Percentiles rank a stretch among this genome's conserved stretches.
Evolutionary conservation across 306 rosid species (phyloP).

Genomic region (Gleditsia sinensis): DNA sequence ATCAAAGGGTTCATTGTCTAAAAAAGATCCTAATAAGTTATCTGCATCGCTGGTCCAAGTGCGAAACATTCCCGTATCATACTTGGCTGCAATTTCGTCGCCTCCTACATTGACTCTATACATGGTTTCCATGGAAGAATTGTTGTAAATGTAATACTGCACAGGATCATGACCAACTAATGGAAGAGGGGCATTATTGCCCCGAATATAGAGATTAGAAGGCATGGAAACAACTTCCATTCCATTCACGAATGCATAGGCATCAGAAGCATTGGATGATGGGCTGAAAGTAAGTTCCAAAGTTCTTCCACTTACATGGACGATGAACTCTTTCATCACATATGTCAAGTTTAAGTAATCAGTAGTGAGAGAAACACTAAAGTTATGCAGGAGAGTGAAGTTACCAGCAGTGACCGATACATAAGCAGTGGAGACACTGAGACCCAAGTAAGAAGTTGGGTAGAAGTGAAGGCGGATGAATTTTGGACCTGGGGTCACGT

Average conservation of each 20-base stretch:
- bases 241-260: conserved; percentile 51
- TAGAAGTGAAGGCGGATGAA: conserved; percentile 50
- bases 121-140: conserved; percentile 38
- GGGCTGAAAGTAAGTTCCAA: conserved; percentile 46
- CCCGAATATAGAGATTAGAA: conserved; percentile 28
- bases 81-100: conserved; percentile 20
- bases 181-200: conserved; percentile 28
- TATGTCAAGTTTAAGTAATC: conserved; percentile 38
- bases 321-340: conserved; percentile 39
- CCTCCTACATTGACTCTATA: conserved; percentile 51
- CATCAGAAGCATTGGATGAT: conserved; percentile 31
- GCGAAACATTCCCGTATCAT: conserved; percentile 45
- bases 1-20: background rate
- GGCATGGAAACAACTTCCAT: conserved; percentile 55
- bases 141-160: background rate
- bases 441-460: conserved; percentile 33
- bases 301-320: conserved; percentile 33
- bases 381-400: conserved; percentile 45
- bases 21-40: background rate
- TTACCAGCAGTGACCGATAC: conserved; percentile 39
- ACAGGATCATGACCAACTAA: conserved; percentile 14
- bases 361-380: conserved; percentile 45
- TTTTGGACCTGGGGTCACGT: conserved; percentile 44
- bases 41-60: conserved; percentile 16
- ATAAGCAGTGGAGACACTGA: conserved; percentile 30